Evolutionary conservation across 208 protist species (phyloP).

Genomic region (Lotmaria passim): DNA sequence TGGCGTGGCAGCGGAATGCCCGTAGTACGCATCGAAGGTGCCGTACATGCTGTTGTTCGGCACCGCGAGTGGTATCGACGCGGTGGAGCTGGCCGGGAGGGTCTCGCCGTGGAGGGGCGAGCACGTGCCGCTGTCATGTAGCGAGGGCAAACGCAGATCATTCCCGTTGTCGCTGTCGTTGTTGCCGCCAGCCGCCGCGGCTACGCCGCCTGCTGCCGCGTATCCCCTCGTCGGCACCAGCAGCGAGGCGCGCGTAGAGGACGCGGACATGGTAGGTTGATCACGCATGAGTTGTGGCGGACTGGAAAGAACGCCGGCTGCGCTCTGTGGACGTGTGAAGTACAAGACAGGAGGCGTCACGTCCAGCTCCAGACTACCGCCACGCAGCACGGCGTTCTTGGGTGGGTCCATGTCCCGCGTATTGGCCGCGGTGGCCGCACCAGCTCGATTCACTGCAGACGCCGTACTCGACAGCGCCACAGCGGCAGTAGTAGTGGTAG

Average conservation of each 20-base stretch:
- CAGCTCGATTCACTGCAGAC: too few species aligned
- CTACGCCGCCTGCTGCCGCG: neutral
- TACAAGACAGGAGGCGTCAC: constrained; percentile 10
- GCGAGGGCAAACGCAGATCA: neutral
- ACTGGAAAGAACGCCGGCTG: neutral
- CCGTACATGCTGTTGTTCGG: constrained; percentile 63
- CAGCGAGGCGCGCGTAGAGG: neutral
- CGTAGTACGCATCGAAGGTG: constrained; percentile 54
- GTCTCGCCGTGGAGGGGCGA: constrained; percentile 7
- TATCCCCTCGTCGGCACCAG: constrained; percentile 7
- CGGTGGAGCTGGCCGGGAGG: constrained; percentile 5
- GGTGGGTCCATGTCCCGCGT: neutral
- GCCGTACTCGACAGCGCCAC: too few species aligned
- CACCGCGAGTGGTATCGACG: constrained; percentile 3
- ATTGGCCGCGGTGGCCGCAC: neutral
- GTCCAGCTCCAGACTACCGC: neutral
- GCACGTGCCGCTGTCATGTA: neutral
- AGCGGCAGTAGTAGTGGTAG: too few species aligned
- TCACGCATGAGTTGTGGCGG: neutral
- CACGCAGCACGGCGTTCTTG: neutral
- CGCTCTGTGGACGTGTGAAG: constrained; percentile 21
- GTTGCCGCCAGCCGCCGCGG: neutral
- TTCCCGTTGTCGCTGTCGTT: too few species aligned
- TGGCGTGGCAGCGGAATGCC: constrained; percentile 39
- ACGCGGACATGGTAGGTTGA: neutral